Conservation (phyloP, 2,329 filamentous ascomycete species). For the Pseudogymnoascus verrucosus region DNA sequence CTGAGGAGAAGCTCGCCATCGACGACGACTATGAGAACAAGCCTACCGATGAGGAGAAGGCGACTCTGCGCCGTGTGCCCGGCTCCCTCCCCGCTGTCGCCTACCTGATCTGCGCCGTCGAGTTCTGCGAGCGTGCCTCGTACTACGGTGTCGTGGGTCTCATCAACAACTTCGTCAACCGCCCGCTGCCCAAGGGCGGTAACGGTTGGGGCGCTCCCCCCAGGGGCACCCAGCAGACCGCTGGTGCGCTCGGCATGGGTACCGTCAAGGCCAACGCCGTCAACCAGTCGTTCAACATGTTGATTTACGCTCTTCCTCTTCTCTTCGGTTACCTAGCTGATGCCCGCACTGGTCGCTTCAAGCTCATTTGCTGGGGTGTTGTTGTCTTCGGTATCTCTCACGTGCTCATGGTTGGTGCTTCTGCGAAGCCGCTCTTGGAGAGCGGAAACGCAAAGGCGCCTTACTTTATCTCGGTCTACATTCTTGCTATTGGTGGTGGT, state of each 20-base stretch:
- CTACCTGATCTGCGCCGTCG: constrained; percentile 64
- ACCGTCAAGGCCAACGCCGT: constrained; percentile 44
- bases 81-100: constrained; percentile 57
- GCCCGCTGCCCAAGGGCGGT: constrained; percentile 43
- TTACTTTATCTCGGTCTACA: constrained; percentile 23
- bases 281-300: constrained; percentile 43
- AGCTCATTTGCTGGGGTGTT: constrained; percentile 44
- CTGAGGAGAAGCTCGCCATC: constrained; percentile 16
- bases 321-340: constrained; percentile 51
- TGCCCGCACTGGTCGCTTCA: constrained; percentile 56
- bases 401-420: constrained; percentile 51
- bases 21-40: constrained; percentile 28
- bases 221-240: constrained; percentile 25
- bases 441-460: constrained; percentile 57
- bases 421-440: constrained; percentile 48
- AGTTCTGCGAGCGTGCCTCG: constrained; percentile 68
- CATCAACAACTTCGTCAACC: constrained; percentile 56
- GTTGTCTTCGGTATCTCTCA: constrained; percentile 53
- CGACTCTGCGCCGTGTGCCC: constrained; percentile 54
- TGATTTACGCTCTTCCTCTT: constrained; percentile 41
- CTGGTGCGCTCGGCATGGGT: constrained; percentile 53
- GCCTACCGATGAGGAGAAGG: constrained; percentile 51
- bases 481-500: constrained; percentile 24
- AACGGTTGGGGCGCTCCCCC: constrained; percentile 33
- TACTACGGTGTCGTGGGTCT: constrained; percentile 62